A percentile compares a stretch with the other conserved stretches of the same genome.
phyloP scores from a whole-genome alignment of 2,329 filamentous ascomycete genomes.

The Amauroascus verrucosus region DNA sequence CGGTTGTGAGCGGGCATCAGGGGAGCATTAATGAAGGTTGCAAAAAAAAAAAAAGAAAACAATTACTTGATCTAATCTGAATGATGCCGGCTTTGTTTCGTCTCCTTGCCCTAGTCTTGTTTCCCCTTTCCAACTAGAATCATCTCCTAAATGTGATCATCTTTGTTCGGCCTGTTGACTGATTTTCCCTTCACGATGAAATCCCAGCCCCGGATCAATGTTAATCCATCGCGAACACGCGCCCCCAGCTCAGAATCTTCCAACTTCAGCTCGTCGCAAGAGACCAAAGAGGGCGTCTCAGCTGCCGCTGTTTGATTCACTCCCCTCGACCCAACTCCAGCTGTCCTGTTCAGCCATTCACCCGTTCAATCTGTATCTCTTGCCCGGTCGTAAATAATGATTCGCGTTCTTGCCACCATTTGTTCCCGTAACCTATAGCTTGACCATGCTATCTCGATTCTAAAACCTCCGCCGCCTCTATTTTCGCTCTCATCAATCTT shows the following conservation, averaged over 20 bases:
- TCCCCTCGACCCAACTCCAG: not conserved
- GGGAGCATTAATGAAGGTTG: constrained; percentile 34
- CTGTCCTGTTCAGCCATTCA: not conserved
- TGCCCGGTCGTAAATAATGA: not conserved
- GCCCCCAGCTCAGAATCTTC: not conserved
- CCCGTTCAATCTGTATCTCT: not conserved
- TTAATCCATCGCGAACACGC: not conserved
- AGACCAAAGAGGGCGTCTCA: no score
- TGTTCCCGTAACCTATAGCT: not conserved
- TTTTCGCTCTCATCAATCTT: not conserved
- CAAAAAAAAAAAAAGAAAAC: no score
- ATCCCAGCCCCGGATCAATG: not conserved
- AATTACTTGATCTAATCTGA: constrained; percentile 58
- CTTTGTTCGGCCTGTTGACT: no score
- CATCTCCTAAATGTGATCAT: no score
- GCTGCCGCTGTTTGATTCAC: not conserved
- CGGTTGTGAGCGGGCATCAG: not conserved
- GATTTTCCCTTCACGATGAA: no score
- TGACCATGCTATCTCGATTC: not conserved
- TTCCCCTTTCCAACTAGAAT: no score
- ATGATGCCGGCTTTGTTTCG: constrained; percentile 14
- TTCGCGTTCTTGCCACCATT: not conserved
- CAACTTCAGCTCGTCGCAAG: not conserved
- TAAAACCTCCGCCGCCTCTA: not conserved
- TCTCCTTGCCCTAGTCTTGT: not conserved